Conservation (phyloP, 805 yeast genomes). For the Allodekkera sacchari region DNA sequence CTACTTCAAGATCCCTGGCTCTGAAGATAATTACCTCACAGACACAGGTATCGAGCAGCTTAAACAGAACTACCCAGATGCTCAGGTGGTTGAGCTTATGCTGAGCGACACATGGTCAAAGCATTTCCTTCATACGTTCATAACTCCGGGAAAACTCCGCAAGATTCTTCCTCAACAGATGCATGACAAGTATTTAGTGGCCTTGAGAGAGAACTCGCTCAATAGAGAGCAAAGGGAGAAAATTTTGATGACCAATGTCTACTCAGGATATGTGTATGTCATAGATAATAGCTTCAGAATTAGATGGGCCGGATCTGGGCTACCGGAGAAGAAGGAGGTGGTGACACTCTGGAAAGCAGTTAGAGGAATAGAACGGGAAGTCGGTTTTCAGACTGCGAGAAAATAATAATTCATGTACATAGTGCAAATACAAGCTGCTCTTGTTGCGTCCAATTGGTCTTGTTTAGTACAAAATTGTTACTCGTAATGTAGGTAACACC, state of each 20-base stretch:
- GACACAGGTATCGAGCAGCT: slow-evolving; percentile 34
- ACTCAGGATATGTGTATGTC: slow-evolving; percentile 76
- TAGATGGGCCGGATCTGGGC: slow-evolving; percentile 90
- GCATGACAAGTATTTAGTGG: slow-evolving; percentile 52
- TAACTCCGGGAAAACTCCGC: slow-evolving; percentile 32
- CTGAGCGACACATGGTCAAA: slow-evolving; percentile 69
- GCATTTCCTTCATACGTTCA: slow-evolving; percentile 50
- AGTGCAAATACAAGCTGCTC: no score
- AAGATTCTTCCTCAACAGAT: slow-evolving; percentile 17
- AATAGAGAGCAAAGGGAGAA: slow-evolving; percentile 48
- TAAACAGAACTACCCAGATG: slow-evolving; percentile 33
- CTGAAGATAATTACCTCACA: slow-evolving; percentile 32
- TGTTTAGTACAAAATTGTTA: no score
- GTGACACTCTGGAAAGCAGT: slow-evolving; percentile 59
- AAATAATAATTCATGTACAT: no score
- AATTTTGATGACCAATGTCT: slow-evolving; percentile 61
- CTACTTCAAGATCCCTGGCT: slow-evolving; percentile 42
- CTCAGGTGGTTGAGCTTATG: slow-evolving; percentile 71
- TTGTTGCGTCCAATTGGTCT: no score
- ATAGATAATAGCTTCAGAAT: slow-evolving; percentile 68
- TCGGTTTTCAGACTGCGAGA: no score
- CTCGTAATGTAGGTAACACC: no score
- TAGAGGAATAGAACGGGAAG: slow-evolving; percentile 49
- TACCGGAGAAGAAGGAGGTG: slow-evolving; percentile 59
- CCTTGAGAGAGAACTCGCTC: slow-evolving; percentile 48